Evolutionary conservation across 2,329 filamentous ascomycete species (phyloP).

Genomic region (Epichloe festucae): DNA sequence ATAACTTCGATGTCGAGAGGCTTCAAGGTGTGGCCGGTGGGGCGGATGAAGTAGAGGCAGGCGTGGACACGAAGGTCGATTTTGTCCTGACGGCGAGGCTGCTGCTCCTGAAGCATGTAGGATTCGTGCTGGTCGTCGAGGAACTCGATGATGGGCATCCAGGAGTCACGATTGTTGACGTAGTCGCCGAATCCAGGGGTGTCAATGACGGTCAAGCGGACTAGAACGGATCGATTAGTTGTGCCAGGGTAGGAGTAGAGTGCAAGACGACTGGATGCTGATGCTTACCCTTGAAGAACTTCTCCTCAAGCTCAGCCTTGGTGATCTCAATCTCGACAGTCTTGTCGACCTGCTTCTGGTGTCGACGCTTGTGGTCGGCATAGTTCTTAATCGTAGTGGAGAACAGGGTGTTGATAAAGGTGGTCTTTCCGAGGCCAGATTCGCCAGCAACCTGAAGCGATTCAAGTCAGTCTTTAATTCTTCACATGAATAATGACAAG

Average conservation of each 20-base stretch:
- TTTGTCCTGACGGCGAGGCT: constrained; percentile 94
- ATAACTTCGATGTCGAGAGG: constrained; percentile 98
- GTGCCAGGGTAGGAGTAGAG: too few species aligned
- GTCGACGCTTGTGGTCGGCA: constrained; percentile 97
- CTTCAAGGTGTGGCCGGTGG: constrained; percentile 96
- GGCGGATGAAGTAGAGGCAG: constrained; percentile 97
- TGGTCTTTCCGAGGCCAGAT: constrained; percentile 97
- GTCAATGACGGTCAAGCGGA: constrained; percentile 96
- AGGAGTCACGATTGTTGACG: constrained; percentile 99
- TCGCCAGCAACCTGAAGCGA: constrained; percentile 76
- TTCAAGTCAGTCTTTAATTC: constrained; percentile 5
- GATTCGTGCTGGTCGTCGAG: constrained; percentile 99
- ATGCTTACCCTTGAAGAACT: constrained; percentile 94
- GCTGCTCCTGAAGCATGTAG: constrained; percentile 99
- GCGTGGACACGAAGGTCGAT: constrained; percentile 98
- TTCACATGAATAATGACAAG: not conserved
- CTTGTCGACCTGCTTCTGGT: constrained; percentile 99
- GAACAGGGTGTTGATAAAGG: constrained; percentile 99
- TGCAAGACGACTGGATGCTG: constrained; percentile 3
- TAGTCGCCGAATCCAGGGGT: constrained; percentile 99
- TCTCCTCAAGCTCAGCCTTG: constrained; percentile 98
- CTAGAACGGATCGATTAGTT: constrained; percentile 29
- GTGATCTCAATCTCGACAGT: constrained; percentile 99
- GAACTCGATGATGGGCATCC: constrained; percentile 99
- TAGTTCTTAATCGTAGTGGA: constrained; percentile 99